Percentiles rank a stretch among this genome's conserved stretches.
phyloP scores from a whole-genome alignment of 345 rosid genomes.

The Pugionium cornutum region DNA sequence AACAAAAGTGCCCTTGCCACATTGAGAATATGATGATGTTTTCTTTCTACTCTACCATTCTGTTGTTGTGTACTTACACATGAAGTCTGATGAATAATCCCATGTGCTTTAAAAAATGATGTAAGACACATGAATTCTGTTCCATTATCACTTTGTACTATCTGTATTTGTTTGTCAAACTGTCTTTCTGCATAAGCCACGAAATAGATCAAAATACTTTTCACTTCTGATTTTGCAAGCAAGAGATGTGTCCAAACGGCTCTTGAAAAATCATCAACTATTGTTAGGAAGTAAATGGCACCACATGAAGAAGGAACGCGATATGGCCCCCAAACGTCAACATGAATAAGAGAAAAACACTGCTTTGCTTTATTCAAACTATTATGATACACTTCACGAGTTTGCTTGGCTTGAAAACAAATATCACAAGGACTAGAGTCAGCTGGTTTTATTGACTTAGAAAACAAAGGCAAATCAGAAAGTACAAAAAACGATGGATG shows the following conservation, averaged over 20 bases:
- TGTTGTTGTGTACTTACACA: background rate
- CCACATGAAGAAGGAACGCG: background rate
- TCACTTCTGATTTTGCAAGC: background rate
- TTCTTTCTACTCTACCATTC: background rate
- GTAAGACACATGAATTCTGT: background rate
- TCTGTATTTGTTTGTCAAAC: accelerated
- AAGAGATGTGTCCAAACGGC: background rate
- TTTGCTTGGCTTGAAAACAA: too few relatives aligned
- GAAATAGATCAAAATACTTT: too few relatives aligned
- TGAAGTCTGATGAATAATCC: background rate
- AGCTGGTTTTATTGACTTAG: too few relatives aligned
- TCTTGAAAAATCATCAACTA: background rate
- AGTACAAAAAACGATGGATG: too few relatives aligned
- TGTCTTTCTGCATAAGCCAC: background rate
- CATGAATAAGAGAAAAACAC: background rate
- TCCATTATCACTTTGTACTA: background rate
- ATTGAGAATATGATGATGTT: too few relatives aligned
- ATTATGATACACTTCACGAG: background rate
- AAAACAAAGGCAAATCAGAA: too few relatives aligned
- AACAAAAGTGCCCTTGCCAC: too few relatives aligned
- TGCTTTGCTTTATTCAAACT: background rate
- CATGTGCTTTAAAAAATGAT: background rate
- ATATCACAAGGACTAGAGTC: too few relatives aligned
- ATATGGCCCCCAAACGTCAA: background rate
- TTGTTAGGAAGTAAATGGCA: background rate